These are phyloP conservation scores for Diutina ranongensis DNA, from an alignment of 1,139 yeast species.

Conservation along the genomic window DNA sequence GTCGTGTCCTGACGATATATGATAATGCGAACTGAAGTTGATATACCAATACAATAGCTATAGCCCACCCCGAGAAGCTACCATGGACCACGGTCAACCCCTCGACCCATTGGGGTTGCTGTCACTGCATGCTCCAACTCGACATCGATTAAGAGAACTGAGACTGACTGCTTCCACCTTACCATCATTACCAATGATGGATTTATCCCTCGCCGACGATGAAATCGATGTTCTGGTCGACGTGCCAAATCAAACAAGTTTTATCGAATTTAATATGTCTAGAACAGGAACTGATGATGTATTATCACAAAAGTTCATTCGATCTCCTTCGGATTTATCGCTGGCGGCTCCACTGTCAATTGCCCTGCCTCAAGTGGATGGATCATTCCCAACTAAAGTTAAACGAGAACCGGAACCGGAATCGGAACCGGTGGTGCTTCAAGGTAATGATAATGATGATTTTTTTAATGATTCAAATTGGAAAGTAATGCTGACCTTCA, in stretches of 20 bases:
- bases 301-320: conserved; percentile 1
- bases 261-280: not conserved
- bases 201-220: not conserved
- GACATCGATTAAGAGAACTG: not conserved
- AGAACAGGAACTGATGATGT: not conserved
- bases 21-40: no score
- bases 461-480: conserved; percentile 3
- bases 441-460: conserved; percentile 1
- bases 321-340: not conserved
- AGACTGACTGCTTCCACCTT: not conserved
- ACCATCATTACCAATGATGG: not conserved
- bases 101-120: not conserved
- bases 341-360: not conserved
- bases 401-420: not conserved
- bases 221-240: not conserved
- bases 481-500: conserved; percentile 4
- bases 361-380: not conserved
- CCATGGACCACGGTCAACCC: not conserved
- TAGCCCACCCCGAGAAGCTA: no score
- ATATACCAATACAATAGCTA: no score
- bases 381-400: not conserved
- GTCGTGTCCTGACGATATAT: no score
- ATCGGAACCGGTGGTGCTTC: not conserved
- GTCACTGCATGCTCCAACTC: not conserved
- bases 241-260: not conserved